Evolutionary conservation across 1,284 basidiomycete genomes (phyloP).

Genomic region (Trichosporon inkin): DNA sequence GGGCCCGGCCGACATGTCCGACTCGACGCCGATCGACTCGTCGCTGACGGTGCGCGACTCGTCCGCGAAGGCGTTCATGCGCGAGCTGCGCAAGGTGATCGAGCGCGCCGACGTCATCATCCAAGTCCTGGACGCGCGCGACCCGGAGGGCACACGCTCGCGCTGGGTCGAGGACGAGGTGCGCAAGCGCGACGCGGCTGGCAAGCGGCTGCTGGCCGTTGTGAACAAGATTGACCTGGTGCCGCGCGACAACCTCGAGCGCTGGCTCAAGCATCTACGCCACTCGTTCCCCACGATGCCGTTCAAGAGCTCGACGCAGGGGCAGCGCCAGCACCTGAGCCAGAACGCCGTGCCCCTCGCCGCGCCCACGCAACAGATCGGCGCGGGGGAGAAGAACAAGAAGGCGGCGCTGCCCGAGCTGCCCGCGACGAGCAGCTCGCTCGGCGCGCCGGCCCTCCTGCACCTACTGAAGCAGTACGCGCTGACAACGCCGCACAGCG

Average conservation of each 20-base stretch:
- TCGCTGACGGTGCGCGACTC: conserved; percentile 53
- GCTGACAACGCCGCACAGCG: conserved; percentile 60
- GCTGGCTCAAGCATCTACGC: conserved; percentile 84
- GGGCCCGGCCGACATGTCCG: conserved; percentile 44
- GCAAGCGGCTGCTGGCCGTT: conserved; percentile 83
- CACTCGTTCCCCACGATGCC: conserved; percentile 90
- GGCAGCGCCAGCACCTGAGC: conserved; percentile 72
- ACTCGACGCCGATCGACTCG: conserved; percentile 54
- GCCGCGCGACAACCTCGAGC: conserved; percentile 79
- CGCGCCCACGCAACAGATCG: conserved; percentile 35
- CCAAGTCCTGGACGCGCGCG: conserved; percentile 73
- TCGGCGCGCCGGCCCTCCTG: conserved; percentile 61
- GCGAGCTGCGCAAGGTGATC: conserved; percentile 79
- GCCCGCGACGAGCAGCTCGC: conserved; percentile 64
- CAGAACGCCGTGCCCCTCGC: conserved; percentile 45
- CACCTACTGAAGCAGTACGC: conserved; percentile 89
- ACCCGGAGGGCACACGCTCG: conserved; percentile 84
- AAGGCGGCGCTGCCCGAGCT: conserved; percentile 35
- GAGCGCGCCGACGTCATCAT: conserved; percentile 89
- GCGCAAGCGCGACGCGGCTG: conserved; percentile 70
- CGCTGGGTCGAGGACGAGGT: conserved; percentile 87
- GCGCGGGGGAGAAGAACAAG: too few relatives aligned
- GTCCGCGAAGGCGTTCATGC: conserved; percentile 64
- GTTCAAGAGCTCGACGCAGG: conserved; percentile 80
- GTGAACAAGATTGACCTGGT: conserved; percentile 93